phyloP scores from a whole-genome alignment of 805 yeast genomes.

The Torulaspora microellipsoides region DNA sequence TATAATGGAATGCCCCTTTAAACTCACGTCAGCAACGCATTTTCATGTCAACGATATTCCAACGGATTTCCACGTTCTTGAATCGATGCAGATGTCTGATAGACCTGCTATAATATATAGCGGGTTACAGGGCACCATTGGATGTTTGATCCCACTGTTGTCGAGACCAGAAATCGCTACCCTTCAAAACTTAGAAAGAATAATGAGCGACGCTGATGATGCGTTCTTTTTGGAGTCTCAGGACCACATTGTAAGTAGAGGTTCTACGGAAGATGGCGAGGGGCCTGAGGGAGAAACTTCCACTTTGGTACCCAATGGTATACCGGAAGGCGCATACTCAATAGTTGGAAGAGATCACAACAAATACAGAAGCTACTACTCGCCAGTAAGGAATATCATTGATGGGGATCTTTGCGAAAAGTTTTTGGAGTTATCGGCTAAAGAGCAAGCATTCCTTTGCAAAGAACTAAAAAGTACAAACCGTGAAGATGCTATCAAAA shows the following conservation, averaged over 20 bases:
- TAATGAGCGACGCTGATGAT: slow-evolving; percentile 34
- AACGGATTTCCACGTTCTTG: slow-evolving; percentile 49
- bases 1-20: slow-evolving; percentile 38
- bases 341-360: slow-evolving; percentile 64
- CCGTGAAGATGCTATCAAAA: slow-evolving; percentile 27
- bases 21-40: slow-evolving; percentile 50
- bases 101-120: slow-evolving; percentile 61
- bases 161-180: slow-evolving; percentile 58
- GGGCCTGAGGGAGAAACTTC: slow-evolving; percentile 21
- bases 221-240: slow-evolving; percentile 13
- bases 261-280: slow-evolving; percentile 11
- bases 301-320: slow-evolving; percentile 6
- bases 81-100: slow-evolving; percentile 39
- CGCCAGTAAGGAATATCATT: slow-evolving; percentile 69
- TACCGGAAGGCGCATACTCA: slow-evolving; percentile 30
- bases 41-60: slow-evolving; percentile 69
- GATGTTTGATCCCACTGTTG: slow-evolving; percentile 63
- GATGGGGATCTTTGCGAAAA: slow-evolving; percentile 86
- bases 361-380: slow-evolving; percentile 70
- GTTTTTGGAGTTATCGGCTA: slow-evolving; percentile 33
- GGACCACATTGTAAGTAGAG: slow-evolving; percentile 2
- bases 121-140: slow-evolving; percentile 80
- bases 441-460: slow-evolving; percentile 29
- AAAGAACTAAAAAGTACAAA: slow-evolving; percentile 34
- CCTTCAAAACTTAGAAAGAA: slow-evolving; percentile 50